Evolutionary conservation across 2,329 filamentous ascomycete species (phyloP).

Genomic region (Fusarium metavorans): DNA sequence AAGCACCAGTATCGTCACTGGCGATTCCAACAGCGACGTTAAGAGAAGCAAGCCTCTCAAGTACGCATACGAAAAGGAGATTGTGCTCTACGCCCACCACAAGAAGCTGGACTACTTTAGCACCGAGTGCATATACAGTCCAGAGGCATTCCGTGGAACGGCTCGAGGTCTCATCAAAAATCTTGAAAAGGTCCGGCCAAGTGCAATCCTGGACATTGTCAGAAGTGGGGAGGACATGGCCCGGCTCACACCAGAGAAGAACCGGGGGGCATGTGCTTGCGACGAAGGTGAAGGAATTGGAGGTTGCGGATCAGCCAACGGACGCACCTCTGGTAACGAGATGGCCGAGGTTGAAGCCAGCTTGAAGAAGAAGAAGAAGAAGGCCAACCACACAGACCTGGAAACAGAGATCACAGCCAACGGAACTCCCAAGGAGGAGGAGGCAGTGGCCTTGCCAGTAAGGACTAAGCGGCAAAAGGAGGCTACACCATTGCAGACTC

Average conservation of each 20-base stretch:
- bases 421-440: slow-evolving; percentile 40
- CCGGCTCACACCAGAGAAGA: slow-evolving; percentile 66
- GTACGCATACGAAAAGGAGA: slow-evolving; percentile 99
- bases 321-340: slow-evolving; percentile 76
- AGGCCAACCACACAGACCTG: slow-evolving; percentile 34
- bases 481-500: slow-evolving; percentile 70
- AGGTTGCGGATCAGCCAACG: slow-evolving; percentile 78
- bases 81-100: slow-evolving; percentile 96
- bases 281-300: slow-evolving; percentile 60
- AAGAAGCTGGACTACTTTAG: slow-evolving; percentile 98
- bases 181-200: slow-evolving; percentile 90
- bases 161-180: slow-evolving; percentile 95
- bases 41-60: slow-evolving; percentile 97
- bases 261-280: slow-evolving; percentile 51
- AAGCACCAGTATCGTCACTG: slow-evolving; percentile 91
- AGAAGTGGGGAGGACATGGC: slow-evolving; percentile 97
- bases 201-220: slow-evolving; percentile 94
- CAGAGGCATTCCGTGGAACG: slow-evolving; percentile 94
- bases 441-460: slow-evolving; percentile 51
- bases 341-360: slow-evolving; percentile 83
- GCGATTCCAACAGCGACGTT: slow-evolving; percentile 82
- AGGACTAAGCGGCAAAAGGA: slow-evolving; percentile 45
- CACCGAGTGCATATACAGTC: slow-evolving; percentile 98
- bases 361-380: slow-evolving; percentile 34
- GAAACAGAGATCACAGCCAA: slow-evolving; percentile 51